phyloP scores from a whole-genome alignment of 306 rosid genomes.

The Malus orientalis region DNA sequence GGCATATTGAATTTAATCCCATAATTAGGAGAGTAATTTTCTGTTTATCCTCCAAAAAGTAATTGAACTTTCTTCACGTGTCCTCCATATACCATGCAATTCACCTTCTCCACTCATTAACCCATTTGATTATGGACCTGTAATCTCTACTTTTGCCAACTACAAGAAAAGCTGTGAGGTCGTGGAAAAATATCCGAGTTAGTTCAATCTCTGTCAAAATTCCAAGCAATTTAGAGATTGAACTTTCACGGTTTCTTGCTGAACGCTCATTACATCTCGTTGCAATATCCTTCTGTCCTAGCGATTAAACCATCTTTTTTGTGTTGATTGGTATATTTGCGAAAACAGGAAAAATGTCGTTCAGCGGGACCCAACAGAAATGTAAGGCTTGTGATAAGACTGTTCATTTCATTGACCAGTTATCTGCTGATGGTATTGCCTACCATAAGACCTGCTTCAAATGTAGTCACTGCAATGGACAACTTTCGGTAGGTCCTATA shows the following conservation, averaged over 20 bases:
- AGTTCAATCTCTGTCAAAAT: constrained; percentile 12
- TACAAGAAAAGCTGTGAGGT: constrained; percentile 16
- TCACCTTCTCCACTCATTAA: constrained; percentile 28
- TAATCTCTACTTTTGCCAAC: constrained; percentile 15
- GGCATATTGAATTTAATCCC: not conserved
- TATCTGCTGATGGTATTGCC: constrained; percentile 48
- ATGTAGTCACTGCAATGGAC: constrained; percentile 67
- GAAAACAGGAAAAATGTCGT: constrained; percentile 35
- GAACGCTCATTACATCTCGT: constrained; percentile 6
- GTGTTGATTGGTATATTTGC: not conserved
- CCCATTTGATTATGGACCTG: constrained; percentile 17
- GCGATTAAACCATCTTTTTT: not conserved
- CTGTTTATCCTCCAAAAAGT: constrained; percentile 14
- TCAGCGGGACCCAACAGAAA: constrained; percentile 74
- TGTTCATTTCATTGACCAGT: constrained; percentile 49
- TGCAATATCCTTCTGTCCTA: not conserved
- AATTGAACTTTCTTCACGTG: constrained; percentile 10
- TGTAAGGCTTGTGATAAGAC: constrained; percentile 73
- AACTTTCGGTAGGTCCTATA: constrained; percentile 33
- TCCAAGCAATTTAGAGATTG: not conserved
- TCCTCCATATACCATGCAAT: constrained; percentile 5
- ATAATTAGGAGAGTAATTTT: constrained; percentile 1
- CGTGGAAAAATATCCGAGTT: constrained; percentile 5
- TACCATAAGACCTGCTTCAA: constrained; percentile 65
- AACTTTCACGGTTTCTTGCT: constrained; percentile 10